Evolutionary conservation across 2,329 filamentous ascomycete genomes (phyloP).

Genomic region (Aspergillus proliferans): DNA sequence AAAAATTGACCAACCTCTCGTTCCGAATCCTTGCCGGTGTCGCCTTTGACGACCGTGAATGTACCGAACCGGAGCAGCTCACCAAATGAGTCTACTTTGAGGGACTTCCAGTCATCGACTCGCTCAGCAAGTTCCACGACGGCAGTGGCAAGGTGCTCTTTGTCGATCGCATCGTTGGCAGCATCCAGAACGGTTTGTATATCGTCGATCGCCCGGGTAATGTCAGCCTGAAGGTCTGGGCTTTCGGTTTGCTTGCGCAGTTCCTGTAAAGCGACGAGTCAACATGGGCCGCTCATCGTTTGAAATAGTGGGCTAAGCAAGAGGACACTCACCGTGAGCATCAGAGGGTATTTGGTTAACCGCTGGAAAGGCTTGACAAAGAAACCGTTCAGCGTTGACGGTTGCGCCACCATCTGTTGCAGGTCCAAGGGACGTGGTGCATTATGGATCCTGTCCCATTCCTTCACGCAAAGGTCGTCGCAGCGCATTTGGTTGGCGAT

Average conservation of each 20-base stretch:
- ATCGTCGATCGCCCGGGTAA: constrained; percentile 70
- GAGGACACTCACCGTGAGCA: constrained; percentile 62
- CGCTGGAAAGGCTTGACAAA: constrained; percentile 95
- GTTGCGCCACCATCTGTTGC: constrained; percentile 72
- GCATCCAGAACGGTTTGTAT: constrained; percentile 75
- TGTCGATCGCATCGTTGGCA: constrained; percentile 86
- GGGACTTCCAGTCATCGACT: constrained; percentile 96
- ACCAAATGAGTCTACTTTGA: constrained; percentile 85
- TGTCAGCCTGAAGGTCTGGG: constrained; percentile 62
- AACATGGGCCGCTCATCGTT: constrained; percentile 1
- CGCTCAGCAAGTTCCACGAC: constrained; percentile 72
- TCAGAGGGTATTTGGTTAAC: constrained; percentile 85
- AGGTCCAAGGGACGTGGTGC: constrained; percentile 61
- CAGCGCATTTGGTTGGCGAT: constrained; percentile 95
- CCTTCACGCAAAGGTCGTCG: constrained; percentile 71
- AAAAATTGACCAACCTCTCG: constrained; percentile 63
- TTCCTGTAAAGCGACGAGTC: constrained; percentile 50
- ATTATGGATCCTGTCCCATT: constrained; percentile 77
- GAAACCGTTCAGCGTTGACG: constrained; percentile 84
- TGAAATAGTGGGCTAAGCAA: neutral
- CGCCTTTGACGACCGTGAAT: constrained; percentile 79
- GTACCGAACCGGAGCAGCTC: constrained; percentile 81
- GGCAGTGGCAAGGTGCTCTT: constrained; percentile 76
- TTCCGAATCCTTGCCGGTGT: constrained; percentile 73
- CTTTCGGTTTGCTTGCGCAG: constrained; percentile 77